phyloP scores from a whole-genome alignment of 306 rosid genomes.

The Morella rubra region DNA sequence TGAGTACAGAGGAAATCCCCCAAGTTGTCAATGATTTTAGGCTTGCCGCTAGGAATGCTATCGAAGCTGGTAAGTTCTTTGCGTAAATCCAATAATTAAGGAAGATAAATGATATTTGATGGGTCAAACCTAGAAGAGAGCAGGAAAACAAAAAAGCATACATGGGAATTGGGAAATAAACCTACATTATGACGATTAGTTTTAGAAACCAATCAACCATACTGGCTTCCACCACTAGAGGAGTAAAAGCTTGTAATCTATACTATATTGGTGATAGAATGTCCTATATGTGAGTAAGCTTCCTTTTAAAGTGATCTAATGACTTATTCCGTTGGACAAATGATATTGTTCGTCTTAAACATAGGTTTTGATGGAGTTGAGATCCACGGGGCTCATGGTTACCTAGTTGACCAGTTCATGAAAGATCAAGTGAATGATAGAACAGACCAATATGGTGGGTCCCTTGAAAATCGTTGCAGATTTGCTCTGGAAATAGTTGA shows the following conservation, averaged over 20 bases:
- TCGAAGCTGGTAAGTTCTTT: slow-evolving; percentile 54
- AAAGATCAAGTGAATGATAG: slow-evolving; percentile 62
- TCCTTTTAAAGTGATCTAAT: background rate
- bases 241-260: background rate
- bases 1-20: slow-evolving; percentile 52
- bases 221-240: no score
- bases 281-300: no score
- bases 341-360: background rate
- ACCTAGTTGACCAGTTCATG: slow-evolving; percentile 60
- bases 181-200: no score
- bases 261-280: no score
- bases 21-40: slow-evolving; percentile 49
- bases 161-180: no score
- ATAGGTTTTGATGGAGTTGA: slow-evolving; percentile 84
- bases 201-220: no score
- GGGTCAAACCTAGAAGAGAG: background rate
- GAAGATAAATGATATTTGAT: background rate
- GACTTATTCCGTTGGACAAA: background rate
- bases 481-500: slow-evolving; percentile 57
- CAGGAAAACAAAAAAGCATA: no score
- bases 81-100: background rate
- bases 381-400: slow-evolving; percentile 71
- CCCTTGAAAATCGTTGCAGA: slow-evolving; percentile 60
- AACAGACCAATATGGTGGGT: slow-evolving; percentile 71
- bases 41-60: slow-evolving; percentile 51